These are phyloP conservation scores for Starmerella davenportii DNA, from an alignment of 805 yeast species.

Conservation along the genomic window DNA sequence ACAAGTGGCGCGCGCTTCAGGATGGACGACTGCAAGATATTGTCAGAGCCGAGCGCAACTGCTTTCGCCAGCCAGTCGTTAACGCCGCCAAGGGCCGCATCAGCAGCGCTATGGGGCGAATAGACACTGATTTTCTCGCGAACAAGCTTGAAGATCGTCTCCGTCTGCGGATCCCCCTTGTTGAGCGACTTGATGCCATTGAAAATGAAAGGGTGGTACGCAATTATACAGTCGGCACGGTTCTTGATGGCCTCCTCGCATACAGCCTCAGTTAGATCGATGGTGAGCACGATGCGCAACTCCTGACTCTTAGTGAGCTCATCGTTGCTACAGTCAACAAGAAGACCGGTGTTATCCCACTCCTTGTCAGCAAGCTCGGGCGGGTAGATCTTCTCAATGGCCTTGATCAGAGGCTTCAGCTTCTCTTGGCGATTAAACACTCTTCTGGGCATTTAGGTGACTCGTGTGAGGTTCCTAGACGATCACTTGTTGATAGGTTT, in stretches of 20 bases:
- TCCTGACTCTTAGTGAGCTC: conserved; percentile 14
- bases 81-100: conserved; percentile 82
- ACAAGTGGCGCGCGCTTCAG: conserved; percentile 31
- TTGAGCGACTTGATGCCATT: conserved; percentile 63
- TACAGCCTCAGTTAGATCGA: conserved; percentile 70
- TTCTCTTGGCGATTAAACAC: conserved; percentile 1
- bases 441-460: not conserved
- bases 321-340: conserved; percentile 44
- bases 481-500: too few species aligned
- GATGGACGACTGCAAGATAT: conserved; percentile 13
- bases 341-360: conserved; percentile 92
- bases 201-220: conserved; percentile 92
- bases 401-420: conserved; percentile 10
- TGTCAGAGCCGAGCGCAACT: conserved; percentile 23
- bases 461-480: too few species aligned
- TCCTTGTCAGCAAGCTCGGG: conserved; percentile 58
- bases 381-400: conserved; percentile 62
- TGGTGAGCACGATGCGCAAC: conserved; percentile 40
- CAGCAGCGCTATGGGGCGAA: conserved; percentile 91
- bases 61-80: conserved; percentile 78
- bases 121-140: conserved; percentile 73
- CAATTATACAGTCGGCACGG: conserved; percentile 43
- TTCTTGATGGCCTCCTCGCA: conserved; percentile 62
- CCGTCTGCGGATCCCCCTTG: conserved; percentile 62
- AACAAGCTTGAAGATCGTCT: conserved; percentile 51